Base-by-base conservation (phyloP, 176 grass and related monocot species). In the Oryza australiensis region DNA sequence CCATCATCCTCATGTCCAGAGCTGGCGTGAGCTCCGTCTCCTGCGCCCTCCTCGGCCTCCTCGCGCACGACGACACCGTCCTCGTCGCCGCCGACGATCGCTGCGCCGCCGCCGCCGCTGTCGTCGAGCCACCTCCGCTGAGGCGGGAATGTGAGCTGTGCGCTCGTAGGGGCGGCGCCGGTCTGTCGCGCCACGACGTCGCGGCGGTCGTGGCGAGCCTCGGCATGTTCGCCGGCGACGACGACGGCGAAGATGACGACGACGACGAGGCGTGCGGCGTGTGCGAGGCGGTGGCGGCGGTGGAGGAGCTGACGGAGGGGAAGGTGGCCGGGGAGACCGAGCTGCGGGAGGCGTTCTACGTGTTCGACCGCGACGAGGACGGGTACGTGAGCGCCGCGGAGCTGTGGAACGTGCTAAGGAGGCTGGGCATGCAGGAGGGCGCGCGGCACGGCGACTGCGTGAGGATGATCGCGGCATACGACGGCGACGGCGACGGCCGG, bases 281-380 rank as follows among this genome's bases (percentile, higher is more conserved):
- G 75, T 81, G 74, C 55, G 75, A 66, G 45, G 67, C 45, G 43
- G 41, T 65, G 87, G 70, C 72, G 18, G 83, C 12, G 42, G 86
- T 77, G 53, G 66, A 84, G 20, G 84, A 78, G n/a, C 27, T 97
- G 32, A 48, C 83, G 82, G 80, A 85, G 60, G 49, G 76, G 57
- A 94, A 93, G 85, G 77, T 72, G 40, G 95, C 92, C 7, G 80
- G 81, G 48, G 57, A 90, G 67, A 72, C 67, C 9, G 95, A 97
- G 78, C 84, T 97, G 74, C 15, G 80, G 75, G 86, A 89, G 78
- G 92, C 95, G 15, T 98, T 98, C 73, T 70, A 62, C 24, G 90
- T 98, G 88, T 98, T 98, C 76, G 95, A 98, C 51, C 70, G 81
- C 37, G 83, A 94, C 75, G 90, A 91, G 66, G 95, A 98, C 62